Percentiles rank a stretch among this genome's conserved stretches.
These are phyloP conservation scores for Viridothelium virens DNA, from an alignment of 495 filamentous ascomycete genomes.

Conservation along the genomic window DNA sequence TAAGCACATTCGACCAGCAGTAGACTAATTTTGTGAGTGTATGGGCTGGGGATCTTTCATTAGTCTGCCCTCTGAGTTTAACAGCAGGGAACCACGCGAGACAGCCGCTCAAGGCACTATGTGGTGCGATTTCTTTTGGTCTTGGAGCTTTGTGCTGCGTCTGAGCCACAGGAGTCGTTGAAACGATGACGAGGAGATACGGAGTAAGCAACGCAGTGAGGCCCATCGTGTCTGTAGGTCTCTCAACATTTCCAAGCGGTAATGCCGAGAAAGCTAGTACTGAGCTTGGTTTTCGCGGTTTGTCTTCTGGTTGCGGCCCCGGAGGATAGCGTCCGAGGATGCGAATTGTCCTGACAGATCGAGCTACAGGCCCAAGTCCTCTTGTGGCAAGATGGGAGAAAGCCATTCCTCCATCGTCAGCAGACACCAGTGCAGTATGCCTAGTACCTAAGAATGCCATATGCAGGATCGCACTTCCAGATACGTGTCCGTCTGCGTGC, in stretches of 20 bases:
- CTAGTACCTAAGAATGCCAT: constrained; percentile 90
- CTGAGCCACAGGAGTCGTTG: constrained; percentile 88
- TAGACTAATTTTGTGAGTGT: constrained; percentile 88
- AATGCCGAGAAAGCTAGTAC: constrained; percentile 86
- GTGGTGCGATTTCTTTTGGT: constrained; percentile 81
- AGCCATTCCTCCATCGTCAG: constrained; percentile 91
- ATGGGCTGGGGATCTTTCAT: constrained; percentile 39
- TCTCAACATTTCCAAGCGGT: constrained; percentile 85
- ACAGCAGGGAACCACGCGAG: constrained; percentile 97
- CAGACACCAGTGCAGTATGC: constrained; percentile 95
- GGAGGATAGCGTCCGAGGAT: constrained; percentile 85
- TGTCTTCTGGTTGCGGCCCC: constrained; percentile 42
- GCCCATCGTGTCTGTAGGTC: constrained; percentile 78
- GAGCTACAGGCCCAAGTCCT: constrained; percentile 75
- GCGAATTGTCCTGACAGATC: constrained; percentile 79
- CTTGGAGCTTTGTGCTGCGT: constrained; percentile 89
- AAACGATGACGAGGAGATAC: constrained; percentile 91
- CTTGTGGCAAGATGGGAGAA: constrained; percentile 94
- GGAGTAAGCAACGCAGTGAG: constrained; percentile 94
- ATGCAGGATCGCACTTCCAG: constrained; percentile 70
- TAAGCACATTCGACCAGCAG: constrained; percentile 95
- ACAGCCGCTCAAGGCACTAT: constrained; percentile 86
- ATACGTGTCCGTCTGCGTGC: constrained; percentile 71
- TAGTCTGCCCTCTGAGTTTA: constrained; percentile 69
- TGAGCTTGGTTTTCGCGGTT: constrained; percentile 82